These are phyloP conservation scores for Komagataella pseudopastoris DNA, from an alignment of 805 yeast genomes.

Conservation along the genomic window DNA sequence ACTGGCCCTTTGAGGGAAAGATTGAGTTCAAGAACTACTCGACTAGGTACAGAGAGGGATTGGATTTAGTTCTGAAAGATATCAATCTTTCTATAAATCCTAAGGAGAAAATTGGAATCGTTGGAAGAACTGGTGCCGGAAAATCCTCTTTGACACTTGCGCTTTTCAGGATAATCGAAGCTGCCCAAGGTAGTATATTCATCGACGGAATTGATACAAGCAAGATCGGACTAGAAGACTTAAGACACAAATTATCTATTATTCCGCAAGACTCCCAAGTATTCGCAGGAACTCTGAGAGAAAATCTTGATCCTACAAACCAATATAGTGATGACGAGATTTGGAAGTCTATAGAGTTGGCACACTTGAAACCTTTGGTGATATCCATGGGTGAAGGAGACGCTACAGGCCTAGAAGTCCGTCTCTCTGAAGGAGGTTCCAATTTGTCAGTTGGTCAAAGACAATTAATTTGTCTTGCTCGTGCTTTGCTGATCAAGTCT, in stretches of 20 bases:
- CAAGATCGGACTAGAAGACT: slow-evolving; percentile 59
- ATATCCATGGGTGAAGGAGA: slow-evolving; percentile 25
- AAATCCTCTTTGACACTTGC: slow-evolving; percentile 80
- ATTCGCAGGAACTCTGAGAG: slow-evolving; percentile 74
- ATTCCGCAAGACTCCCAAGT: slow-evolving; percentile 94
- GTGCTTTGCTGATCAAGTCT: slow-evolving; percentile 56
- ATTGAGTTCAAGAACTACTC: slow-evolving; percentile 60
- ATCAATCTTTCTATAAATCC: slow-evolving; percentile 53
- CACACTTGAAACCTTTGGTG: slow-evolving; percentile 65
- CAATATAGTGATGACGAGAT: slow-evolving; percentile 58
- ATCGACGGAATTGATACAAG: slow-evolving; percentile 63
- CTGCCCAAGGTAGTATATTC: slow-evolving; percentile 52
- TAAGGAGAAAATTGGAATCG: slow-evolving; percentile 84
- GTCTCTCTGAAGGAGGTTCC: slow-evolving; percentile 25
- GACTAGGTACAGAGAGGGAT: slow-evolving; percentile 72
- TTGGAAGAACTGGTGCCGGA: slow-evolving; percentile 97
- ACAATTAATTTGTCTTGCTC: slow-evolving; percentile 72
- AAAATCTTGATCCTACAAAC: slow-evolving; percentile 75
- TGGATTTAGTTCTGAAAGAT: slow-evolving; percentile 66
- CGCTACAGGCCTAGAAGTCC: slow-evolving; percentile 13
- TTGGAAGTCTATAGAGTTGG: slow-evolving; percentile 70
- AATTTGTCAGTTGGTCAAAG: slow-evolving; percentile 83
- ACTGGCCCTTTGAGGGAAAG: slow-evolving; percentile 68
- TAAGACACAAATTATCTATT: slow-evolving; percentile 66
- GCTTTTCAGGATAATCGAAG: slow-evolving; percentile 73